Evolutionary conservation across 2,329 filamentous ascomycete genomes (phyloP), one percentile per base, ranked within the genome.

Genomic region (Ambrosiella beaveri): DNA sequence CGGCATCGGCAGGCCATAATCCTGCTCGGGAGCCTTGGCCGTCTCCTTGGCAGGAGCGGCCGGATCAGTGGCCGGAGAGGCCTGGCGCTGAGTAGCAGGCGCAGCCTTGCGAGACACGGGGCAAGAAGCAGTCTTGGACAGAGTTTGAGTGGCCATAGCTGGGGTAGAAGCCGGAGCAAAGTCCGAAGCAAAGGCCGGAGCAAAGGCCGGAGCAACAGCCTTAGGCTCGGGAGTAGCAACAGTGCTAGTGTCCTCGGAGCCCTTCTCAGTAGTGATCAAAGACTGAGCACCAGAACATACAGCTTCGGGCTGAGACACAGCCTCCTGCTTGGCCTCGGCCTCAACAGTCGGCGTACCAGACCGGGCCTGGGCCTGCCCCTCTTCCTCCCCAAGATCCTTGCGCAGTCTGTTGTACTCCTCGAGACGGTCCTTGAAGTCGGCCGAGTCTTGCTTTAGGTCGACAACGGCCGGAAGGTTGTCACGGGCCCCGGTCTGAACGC

Each of bases 351-450:
- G 13, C 80, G 3, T 27, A 27, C 27, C 3, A 27, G 27, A 27
- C 27, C 84, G 19, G 73, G 69, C 27, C 12, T 59, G 52, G 7
- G n/a, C 41, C 40, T 64, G 62, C 3, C 60, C 57, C n/a, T 63
- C 62, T 12, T 64, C 63, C 6, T 55, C 44, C 38, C 57, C 56
- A 13, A 76, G 79, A 65, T 86, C 80, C n/a, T 84, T 79, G 64
- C 86, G 80, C 54, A 93, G 72, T 37, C 85, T 80, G 64, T 94
- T 81, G 67, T 96, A 96, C 66, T 96, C 85, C 63, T 86, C 81
- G 17, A 96, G 75, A 51, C 90, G 83, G 52, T 88, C 86, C 61
- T 75, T 76, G 63, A 81, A 83, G 0, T 80, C 81, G 64, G 82
- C 75, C 0, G 71, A 63, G 61, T 84, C 81, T 60, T 74, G 71